A percentile compares a stretch with the other conserved stretches of the same genome.
phyloP scores from a whole-genome alignment of 768 basidiomycete species.

The Mycena indigotica region DNA sequence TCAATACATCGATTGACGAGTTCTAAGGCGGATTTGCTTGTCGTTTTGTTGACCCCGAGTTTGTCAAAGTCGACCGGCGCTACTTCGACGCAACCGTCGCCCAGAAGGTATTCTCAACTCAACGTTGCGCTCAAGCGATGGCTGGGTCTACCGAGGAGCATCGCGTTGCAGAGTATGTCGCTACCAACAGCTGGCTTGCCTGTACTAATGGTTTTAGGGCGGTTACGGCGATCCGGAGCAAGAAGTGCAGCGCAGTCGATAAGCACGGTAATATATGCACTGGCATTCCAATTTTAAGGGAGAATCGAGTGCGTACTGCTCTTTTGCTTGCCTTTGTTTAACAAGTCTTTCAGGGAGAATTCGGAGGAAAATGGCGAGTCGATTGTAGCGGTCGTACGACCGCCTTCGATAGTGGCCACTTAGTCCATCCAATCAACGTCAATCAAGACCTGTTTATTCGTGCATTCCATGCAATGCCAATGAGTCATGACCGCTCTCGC shows the following conservation, averaged over 20 bases:
- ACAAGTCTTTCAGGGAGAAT: background rate
- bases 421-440: background rate
- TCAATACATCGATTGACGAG: no score
- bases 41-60: background rate
- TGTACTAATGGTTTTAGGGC: background rate
- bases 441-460: background rate
- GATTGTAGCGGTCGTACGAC: background rate
- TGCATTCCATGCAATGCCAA: background rate
- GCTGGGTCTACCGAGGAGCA: background rate
- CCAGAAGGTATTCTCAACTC: background rate
- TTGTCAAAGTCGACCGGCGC: background rate
- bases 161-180: background rate
- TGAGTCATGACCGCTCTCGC: background rate
- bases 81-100: background rate
- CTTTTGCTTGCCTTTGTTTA: no score
- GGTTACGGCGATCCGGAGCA: background rate
- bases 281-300: background rate
- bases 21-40: background rate
- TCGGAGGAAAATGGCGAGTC: background rate
- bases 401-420: background rate
- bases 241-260: background rate
- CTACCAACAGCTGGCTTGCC: no score
- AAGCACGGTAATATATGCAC: background rate
- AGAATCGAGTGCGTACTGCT: background rate
- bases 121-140: background rate